A percentile compares a stretch with the other conserved stretches of the same genome.
phyloP scores from a whole-genome alignment of 2,329 filamentous ascomycete genomes.

The Clarireedia hainanense region DNA sequence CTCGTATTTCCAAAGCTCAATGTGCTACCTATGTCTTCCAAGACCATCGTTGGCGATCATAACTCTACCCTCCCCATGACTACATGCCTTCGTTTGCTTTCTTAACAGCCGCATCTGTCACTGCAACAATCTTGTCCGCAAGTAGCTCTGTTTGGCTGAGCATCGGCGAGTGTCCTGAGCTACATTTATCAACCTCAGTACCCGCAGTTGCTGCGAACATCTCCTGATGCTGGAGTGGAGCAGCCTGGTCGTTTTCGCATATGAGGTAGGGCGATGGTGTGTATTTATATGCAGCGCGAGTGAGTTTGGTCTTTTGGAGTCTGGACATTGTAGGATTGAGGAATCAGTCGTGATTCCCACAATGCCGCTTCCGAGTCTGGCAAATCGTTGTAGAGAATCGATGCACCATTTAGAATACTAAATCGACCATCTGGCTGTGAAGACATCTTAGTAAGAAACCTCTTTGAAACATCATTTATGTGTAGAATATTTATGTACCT shows the following conservation, averaged over 20 bases:
- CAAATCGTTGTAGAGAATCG: constrained; percentile 5
- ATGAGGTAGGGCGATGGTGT: constrained; percentile 5
- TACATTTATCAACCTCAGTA: neutral
- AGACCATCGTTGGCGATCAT: too few relatives aligned
- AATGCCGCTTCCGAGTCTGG: neutral
- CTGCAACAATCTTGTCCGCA: neutral
- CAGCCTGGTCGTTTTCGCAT: constrained; percentile 8
- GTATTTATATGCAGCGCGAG: constrained; percentile 8
- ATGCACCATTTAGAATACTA: neutral
- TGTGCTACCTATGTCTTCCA: too few relatives aligned
- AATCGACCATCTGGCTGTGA: neutral
- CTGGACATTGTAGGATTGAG: constrained; percentile 30
- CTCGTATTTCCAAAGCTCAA: too few relatives aligned
- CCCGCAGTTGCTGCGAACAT: constrained; percentile 1
- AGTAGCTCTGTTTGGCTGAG: neutral
- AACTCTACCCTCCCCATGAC: too few relatives aligned
- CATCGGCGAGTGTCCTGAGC: constrained; percentile 4
- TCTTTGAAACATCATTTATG: neutral
- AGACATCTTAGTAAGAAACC: neutral
- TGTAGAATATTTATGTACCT: neutral
- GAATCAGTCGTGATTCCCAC: constrained; percentile 4
- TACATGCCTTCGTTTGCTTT: too few relatives aligned
- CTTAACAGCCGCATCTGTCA: neutral
- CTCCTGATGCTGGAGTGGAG: constrained; percentile 1
- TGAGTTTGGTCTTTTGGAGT: constrained; percentile 3